Evolutionary conservation across 768 basidiomycete genomes (phyloP).

Genomic region (Boletus sp.): DNA sequence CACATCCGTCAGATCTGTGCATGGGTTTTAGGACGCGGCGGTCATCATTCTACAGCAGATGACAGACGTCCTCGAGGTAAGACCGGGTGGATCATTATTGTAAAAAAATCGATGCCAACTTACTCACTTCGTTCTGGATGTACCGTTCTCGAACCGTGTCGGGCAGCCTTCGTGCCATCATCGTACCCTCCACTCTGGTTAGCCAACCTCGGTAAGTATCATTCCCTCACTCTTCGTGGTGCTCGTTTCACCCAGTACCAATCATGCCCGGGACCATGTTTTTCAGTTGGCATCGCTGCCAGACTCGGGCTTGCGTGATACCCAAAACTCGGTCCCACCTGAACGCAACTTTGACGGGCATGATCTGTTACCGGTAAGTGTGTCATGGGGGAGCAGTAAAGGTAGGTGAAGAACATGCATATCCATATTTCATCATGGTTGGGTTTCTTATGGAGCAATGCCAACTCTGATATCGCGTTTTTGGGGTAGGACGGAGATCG

Average conservation of each 20-base stretch:
- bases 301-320: too few species aligned
- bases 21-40: conserved; percentile 20
- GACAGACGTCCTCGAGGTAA: conserved; percentile 14
- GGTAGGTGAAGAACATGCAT: too few species aligned
- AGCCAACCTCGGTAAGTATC: conserved; percentile 9
- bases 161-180: conserved; percentile 5
- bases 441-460: too few species aligned
- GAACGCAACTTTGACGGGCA: too few species aligned
- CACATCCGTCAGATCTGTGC: background rate
- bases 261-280: too few species aligned
- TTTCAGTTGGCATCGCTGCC: too few species aligned
- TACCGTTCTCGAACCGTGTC: conserved; percentile 36
- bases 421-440: too few species aligned
- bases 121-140: conserved; percentile 25
- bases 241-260: background rate
- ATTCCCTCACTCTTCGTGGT: background rate
- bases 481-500: too few species aligned
- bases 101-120: background rate
- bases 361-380: too few species aligned
- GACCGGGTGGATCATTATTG: background rate
- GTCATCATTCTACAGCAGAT: conserved; percentile 23
- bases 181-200: conserved; percentile 12
- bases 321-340: too few species aligned
- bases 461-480: too few species aligned
- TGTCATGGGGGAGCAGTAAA: too few species aligned